These are phyloP conservation scores for Perilla frutescens DNA, from an alignment of 257 asterid species.

Conservation along the genomic window DNA sequence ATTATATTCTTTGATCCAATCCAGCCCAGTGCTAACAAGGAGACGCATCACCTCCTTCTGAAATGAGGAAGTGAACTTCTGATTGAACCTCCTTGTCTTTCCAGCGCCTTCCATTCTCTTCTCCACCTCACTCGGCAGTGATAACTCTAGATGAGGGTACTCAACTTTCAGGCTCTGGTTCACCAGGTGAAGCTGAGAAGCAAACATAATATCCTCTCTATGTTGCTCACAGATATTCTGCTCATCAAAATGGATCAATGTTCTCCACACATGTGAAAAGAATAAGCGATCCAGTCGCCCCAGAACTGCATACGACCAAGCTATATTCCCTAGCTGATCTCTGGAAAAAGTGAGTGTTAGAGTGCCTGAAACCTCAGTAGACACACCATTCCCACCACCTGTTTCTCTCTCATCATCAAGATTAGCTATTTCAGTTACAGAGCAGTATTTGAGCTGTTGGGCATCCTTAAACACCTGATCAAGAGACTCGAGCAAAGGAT, in stretches of 20 bases:
- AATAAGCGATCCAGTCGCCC: constrained; percentile 64
- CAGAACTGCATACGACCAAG: constrained; percentile 93
- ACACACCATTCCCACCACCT: constrained; percentile 18
- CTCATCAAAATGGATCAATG: constrained; percentile 63
- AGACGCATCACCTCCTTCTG: constrained; percentile 94
- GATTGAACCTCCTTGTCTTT: constrained; percentile 77
- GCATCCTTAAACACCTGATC: constrained; percentile 53
- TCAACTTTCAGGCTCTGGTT: constrained; percentile 80
- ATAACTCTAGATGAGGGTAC: constrained; percentile 62
- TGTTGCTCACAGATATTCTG: constrained; percentile 65
- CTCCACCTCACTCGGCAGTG: constrained; percentile 63
- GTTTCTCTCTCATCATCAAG: constrained; percentile 40
- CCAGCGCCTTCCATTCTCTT: constrained; percentile 66
- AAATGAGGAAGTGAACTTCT: constrained; percentile 83
- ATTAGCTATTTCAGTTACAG: constrained; percentile 38
- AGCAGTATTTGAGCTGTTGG: constrained; percentile 52
- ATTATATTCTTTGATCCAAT: constrained; percentile 80
- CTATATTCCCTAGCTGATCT: constrained; percentile 78
- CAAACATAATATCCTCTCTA: constrained; percentile 79
- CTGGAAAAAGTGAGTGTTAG: constrained; percentile 56
- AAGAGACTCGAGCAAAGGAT: constrained; percentile 67
- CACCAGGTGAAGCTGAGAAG: constrained; percentile 83
- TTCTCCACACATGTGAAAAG: constrained; percentile 70
- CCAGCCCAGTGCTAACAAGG: constrained; percentile 89
- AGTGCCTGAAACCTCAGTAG: constrained; percentile 22